Base-by-base conservation (phyloP, 2,329 filamentous ascomycete species). In the Hansfordia pulvinata region DNA sequence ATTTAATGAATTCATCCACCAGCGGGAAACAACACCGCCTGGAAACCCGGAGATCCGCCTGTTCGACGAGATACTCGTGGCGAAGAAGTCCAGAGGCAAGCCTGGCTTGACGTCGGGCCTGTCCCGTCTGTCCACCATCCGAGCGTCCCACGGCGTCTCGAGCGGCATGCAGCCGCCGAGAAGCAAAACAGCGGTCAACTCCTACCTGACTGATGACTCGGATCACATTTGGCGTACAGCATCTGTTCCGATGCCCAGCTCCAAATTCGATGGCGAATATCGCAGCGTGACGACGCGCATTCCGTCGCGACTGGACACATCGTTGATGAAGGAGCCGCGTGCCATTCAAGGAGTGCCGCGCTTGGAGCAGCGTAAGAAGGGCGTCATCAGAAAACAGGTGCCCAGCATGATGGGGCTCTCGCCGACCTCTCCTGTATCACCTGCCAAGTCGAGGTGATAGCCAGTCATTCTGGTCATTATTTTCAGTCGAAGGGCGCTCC, bases 261-360 rank as follows among this genome's bases (percentile, higher is more conserved):
- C 67, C 27, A 74, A 69, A 39, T 75, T 76, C 36, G 58, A 65
- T 0, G 69, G 69, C 31, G 69, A 76, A 37, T 78, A 78, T 51
- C 62, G 64, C 31, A 53, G 62, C 17, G 60, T 73, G 10, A 59
- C 72, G 28, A 72, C 71, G 9, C 57, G 73, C 38, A 74, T 82
- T 19, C 90, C 90, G 5, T 74, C 82, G 6, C 86, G 82, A 44
- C 65, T 98, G 8, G 90, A 98, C 42, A 69, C 77, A 4, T 69
- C 74, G 10, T 60, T 94, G 24, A 93, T 96, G 84, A 83, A 84
- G 49, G 86, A 94, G 53, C 86, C 86, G 17, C 70, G 86, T 31
- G 75, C 82, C 35, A 88, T 93, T 20, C 84, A 93, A 49, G 86
- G 86, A 19, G 75, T 85, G n/a, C 85, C 85, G 14, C 58, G 69